These are phyloP conservation scores for Eucalyptus caleyi DNA, from an alignment of 345 rosid genomes.

Conservation along the genomic window DNA sequence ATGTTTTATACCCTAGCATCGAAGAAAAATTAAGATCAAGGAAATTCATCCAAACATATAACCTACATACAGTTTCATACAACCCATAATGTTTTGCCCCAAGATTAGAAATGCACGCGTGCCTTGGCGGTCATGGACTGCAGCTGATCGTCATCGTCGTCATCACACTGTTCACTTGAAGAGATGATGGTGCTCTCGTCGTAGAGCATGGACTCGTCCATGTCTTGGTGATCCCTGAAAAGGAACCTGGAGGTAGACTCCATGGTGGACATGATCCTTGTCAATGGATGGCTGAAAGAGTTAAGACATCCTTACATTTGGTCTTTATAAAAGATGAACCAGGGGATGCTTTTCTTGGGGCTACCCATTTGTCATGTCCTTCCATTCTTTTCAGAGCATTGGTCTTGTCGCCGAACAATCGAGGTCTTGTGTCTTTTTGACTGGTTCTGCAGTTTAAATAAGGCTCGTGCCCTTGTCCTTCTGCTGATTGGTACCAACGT, in stretches of 20 bases:
- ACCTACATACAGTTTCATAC: neutral
- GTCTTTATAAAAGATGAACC: neutral
- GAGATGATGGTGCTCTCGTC: conserved; percentile 16
- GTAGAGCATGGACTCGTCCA: conserved; percentile 9
- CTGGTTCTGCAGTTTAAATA: neutral
- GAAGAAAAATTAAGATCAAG: neutral
- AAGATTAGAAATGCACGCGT: neutral
- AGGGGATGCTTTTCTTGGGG: neutral
- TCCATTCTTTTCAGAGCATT: neutral
- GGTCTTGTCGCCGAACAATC: neutral
- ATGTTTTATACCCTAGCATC: conserved; percentile 35
- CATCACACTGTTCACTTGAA: neutral
- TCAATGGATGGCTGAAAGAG: neutral
- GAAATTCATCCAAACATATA: neutral
- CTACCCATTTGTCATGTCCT: neutral
- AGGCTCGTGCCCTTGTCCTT: neutral
- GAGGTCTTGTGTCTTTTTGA: neutral
- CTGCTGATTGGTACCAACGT: neutral
- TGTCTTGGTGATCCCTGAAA: conserved; percentile 30
- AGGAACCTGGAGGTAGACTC: conserved; percentile 30
- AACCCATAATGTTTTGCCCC: neutral
- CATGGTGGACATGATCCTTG: neutral
- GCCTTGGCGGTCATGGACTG: conserved; percentile 53
- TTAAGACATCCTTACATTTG: neutral
- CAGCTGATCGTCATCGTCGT: conserved; percentile 14